Conservation (phyloP, 2,329 filamentous ascomycete genomes). For the Claviceps arundinis region DNA sequence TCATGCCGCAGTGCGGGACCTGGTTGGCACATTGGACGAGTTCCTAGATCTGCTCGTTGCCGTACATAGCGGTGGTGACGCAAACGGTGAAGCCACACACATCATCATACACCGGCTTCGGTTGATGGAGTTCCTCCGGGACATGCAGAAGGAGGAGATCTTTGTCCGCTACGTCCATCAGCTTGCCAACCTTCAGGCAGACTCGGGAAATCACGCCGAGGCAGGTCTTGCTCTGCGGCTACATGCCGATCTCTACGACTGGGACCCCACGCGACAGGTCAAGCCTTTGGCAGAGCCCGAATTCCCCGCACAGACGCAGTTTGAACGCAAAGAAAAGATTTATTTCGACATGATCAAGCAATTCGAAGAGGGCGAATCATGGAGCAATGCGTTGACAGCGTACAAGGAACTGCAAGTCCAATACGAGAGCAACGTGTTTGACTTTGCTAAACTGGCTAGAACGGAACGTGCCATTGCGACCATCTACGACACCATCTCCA, state of each 20-base stretch:
- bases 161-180: slow-evolving; percentile 95
- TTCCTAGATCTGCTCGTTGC: slow-evolving; percentile 82
- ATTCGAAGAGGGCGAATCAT: slow-evolving; percentile 88
- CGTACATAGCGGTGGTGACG: slow-evolving; percentile 68
- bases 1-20: slow-evolving; percentile 59
- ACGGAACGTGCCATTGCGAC: slow-evolving; percentile 83
- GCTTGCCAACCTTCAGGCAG: slow-evolving; percentile 63
- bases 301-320: slow-evolving; percentile 74
- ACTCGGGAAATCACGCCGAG: slow-evolving; percentile 68
- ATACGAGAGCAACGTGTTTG: slow-evolving; percentile 80
- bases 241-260: slow-evolving; percentile 85
- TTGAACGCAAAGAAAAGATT: slow-evolving; percentile 82
- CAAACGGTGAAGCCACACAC: slow-evolving; percentile 59
- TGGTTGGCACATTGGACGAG: slow-evolving; percentile 78
- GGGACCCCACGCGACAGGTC: slow-evolving; percentile 61
- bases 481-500: slow-evolving; percentile 79
- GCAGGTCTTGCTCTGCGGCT: slow-evolving; percentile 79
- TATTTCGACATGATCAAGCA: slow-evolving; percentile 93
- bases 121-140: slow-evolving; percentile 89
- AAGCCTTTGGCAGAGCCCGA: slow-evolving; percentile 56
- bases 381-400: slow-evolving; percentile 74
- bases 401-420: slow-evolving; percentile 87
- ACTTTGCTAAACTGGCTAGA: slow-evolving; percentile 82
- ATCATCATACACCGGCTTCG: slow-evolving; percentile 72
- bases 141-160: slow-evolving; percentile 95